Evolutionary conservation across 1,139 yeast genomes (phyloP).

Genomic region (Scheffersomyces lignicola): DNA sequence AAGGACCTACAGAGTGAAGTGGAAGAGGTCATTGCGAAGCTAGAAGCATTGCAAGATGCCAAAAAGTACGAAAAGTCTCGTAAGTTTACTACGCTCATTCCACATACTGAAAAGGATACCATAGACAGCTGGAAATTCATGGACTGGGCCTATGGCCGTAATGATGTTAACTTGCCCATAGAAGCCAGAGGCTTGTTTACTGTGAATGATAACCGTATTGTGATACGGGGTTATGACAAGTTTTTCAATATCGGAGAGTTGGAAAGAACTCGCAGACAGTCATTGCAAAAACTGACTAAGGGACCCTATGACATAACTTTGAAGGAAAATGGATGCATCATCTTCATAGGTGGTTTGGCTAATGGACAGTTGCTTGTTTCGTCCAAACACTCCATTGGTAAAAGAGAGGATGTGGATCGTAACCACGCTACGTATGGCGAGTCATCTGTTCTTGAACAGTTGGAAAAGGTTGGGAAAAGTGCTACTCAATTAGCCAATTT

Average conservation of each 20-base stretch:
- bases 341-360: constrained; percentile 72
- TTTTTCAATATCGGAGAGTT: constrained; percentile 83
- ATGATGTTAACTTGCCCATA: constrained; percentile 54
- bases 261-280: constrained; percentile 48
- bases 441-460: constrained; percentile 53
- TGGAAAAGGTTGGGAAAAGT: constrained; percentile 38
- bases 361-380: constrained; percentile 80
- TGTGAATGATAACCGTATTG: constrained; percentile 44
- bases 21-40: constrained; percentile 12
- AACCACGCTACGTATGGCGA: constrained; percentile 83
- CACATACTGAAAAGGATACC: constrained; percentile 15
- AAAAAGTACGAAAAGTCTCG: constrained; percentile 25
- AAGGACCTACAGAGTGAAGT: constrained; percentile 16
- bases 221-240: constrained; percentile 89
- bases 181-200: constrained; percentile 89
- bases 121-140: constrained; percentile 72
- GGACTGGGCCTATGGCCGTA: constrained; percentile 81
- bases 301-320: constrained; percentile 85
- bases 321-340: constrained; percentile 94
- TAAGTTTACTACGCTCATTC: constrained; percentile 18
- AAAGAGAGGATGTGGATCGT: constrained; percentile 46
- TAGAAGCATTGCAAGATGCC: constrained; percentile 18
- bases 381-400: constrained; percentile 87
- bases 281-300: constrained; percentile 44
- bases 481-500: constrained; percentile 54